Percentiles rank a stretch among this genome's conserved stretches.
phyloP scores from a whole-genome alignment of 257 asterid genomes.

The Lavandula angustifolia region DNA sequence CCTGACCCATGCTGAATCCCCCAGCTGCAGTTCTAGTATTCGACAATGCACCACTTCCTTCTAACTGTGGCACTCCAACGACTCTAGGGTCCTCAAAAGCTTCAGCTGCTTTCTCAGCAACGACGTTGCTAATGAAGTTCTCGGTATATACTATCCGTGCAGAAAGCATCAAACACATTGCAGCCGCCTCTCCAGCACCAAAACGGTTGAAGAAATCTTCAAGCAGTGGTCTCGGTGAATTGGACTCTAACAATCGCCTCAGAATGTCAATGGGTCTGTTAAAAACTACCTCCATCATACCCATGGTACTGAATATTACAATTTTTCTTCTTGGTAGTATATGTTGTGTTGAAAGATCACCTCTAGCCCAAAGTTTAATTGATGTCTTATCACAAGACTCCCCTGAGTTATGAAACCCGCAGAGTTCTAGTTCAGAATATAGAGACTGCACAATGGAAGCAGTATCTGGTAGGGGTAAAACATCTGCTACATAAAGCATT shows the following conservation, averaged over 20 bases:
- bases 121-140: slow-evolving; percentile 63
- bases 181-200: slow-evolving; percentile 95
- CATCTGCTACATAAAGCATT: slow-evolving; percentile 90
- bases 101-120: slow-evolving; percentile 96
- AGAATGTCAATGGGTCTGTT: slow-evolving; percentile 89
- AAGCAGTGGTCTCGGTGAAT: slow-evolving; percentile 72
- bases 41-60: slow-evolving; percentile 86
- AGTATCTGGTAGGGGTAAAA: slow-evolving; percentile 77
- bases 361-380: slow-evolving; percentile 81
- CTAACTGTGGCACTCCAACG: slow-evolving; percentile 94
- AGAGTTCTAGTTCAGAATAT: slow-evolving; percentile 71
- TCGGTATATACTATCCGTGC: slow-evolving; percentile 68
- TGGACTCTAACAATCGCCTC: slow-evolving; percentile 78
- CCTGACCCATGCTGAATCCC: slow-evolving; percentile 99
- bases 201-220: slow-evolving; percentile 90
- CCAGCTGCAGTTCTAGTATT: slow-evolving; percentile 83
- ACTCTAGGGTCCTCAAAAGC: slow-evolving; percentile 96
- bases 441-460: slow-evolving; percentile 76
- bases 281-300: slow-evolving; percentile 94
- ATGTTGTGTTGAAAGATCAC: slow-evolving; percentile 91
- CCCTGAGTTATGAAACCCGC: slow-evolving; percentile 62
- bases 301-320: slow-evolving; percentile 93
- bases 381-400: slow-evolving; percentile 73
- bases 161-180: slow-evolving; percentile 95
- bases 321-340: slow-evolving; percentile 85